These are phyloP conservation scores for Tylopilus plumbeoviolaceoides DNA, from an alignment of 768 basidiomycete genomes.

Conservation along the genomic window DNA sequence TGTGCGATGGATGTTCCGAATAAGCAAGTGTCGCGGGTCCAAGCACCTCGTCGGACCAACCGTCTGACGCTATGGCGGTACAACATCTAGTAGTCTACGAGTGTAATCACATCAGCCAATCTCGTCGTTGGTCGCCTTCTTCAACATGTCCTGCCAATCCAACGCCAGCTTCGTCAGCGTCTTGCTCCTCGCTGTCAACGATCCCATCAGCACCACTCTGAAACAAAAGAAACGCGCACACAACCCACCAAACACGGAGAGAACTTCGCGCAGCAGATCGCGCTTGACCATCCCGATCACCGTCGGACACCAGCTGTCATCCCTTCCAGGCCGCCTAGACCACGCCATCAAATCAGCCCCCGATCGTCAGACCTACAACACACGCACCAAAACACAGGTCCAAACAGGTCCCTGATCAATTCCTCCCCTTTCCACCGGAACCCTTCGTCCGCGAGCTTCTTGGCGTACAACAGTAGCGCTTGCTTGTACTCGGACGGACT, in stretches of 20 bases:
- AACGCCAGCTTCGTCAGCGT: conserved; percentile 68
- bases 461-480: conserved; percentile 71
- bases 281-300: conserved; percentile 74
- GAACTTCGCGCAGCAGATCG: conserved; percentile 77
- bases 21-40: background rate
- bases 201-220: conserved; percentile 4
- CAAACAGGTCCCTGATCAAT: conserved; percentile 83
- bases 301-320: conserved; percentile 62
- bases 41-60: background rate
- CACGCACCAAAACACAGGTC: conserved; percentile 85
- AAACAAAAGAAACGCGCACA: background rate
- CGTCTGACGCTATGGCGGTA: background rate
- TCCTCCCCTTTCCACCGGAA: conserved; percentile 89
- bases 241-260: conserved; percentile 71
- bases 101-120: conserved; percentile 11
- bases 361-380: background rate
- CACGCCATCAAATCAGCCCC: background rate
- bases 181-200: conserved; percentile 60
- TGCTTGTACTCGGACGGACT: conserved; percentile 84
- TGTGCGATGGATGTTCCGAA: too few relatives aligned
- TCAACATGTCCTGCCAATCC: conserved; percentile 81
- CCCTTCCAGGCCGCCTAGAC: conserved; percentile 59
- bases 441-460: conserved; percentile 84
- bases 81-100: background rate
- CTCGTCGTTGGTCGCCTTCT: conserved; percentile 57